Evolutionary conservation across 1,284 basidiomycete genomes (phyloP).

Genomic region (Cerrena zonata): DNA sequence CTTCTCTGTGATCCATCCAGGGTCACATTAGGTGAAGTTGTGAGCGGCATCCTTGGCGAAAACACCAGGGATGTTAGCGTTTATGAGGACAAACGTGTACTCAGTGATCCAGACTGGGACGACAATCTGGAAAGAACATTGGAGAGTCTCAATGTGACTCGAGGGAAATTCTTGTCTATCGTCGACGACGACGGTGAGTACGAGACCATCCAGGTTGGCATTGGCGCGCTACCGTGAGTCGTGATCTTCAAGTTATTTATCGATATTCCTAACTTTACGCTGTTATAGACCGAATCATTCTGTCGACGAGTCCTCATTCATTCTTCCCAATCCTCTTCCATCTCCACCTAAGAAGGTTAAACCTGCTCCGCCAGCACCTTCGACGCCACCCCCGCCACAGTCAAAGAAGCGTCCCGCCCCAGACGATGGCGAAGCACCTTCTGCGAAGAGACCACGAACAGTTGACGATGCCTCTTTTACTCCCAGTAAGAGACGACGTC

Average conservation of each 20-base stretch:
- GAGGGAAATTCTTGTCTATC: slow-evolving; percentile 80
- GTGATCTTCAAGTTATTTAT: slow-evolving; percentile 12
- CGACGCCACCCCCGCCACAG: slow-evolving; percentile 43
- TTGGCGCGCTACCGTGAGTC: slow-evolving; percentile 69
- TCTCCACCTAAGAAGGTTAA: slow-evolving; percentile 45
- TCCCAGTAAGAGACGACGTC: slow-evolving; percentile 55
- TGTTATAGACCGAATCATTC: slow-evolving; percentile 46
- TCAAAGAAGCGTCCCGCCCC: slow-evolving; percentile 54
- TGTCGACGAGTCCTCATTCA: slow-evolving; percentile 41
- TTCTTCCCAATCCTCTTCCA: slow-evolving; percentile 61
- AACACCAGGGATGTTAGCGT: slow-evolving; percentile 67
- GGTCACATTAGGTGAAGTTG: slow-evolving; percentile 67
- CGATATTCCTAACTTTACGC: slow-evolving; percentile 1
- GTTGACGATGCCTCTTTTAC: slow-evolving; percentile 48
- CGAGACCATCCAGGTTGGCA: slow-evolving; percentile 67
- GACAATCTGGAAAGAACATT: slow-evolving; percentile 75
- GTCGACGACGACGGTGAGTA: slow-evolving; percentile 83
- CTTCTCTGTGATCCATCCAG: slow-evolving; percentile 65
- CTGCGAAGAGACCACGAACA: slow-evolving; percentile 46
- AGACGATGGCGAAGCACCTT: slow-evolving; percentile 49
- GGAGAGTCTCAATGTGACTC: slow-evolving; percentile 62
- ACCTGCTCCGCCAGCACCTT: slow-evolving; percentile 26
- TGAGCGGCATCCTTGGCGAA: slow-evolving; percentile 61
- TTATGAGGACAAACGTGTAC: slow-evolving; percentile 77
- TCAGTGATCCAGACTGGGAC: slow-evolving; percentile 86